Base-by-base conservation (phyloP, 2,329 filamentous ascomycete genomes). In the Xylaria sp. region DNA sequence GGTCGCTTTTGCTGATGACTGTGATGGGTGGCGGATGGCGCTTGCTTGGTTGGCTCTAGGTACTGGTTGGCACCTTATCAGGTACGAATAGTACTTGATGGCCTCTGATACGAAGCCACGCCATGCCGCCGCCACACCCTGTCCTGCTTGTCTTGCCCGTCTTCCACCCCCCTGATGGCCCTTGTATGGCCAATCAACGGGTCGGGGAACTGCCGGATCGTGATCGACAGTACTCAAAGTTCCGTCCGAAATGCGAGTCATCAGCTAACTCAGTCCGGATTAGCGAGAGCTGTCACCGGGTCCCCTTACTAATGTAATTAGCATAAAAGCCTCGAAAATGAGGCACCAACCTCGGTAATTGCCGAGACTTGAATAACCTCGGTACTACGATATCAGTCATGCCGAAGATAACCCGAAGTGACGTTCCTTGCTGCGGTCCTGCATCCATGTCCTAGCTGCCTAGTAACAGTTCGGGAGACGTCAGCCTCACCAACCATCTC, bases 361-460 rank as follows among this genome's bases (percentile, higher is more conserved):
- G 24, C 24, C 24, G 9, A 26, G 24, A 26, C 8, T 7, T 7
- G 8, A 7, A 48, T 24, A 26, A 43, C n/a, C n/a, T n/a, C n/a
- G n/a, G 24, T 54, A 19, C 9, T 17, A 9, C 21, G 21, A 50
- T 42, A 24, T 13, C 7, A n/a, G 18, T 24, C n/a, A 20, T 24
- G 39, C 54, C 54, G 48, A 19, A 6, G 22, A 52, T 60, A 43
- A 52, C 41, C 55, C 52, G 54, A 44, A 60, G 59, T 63, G 59
- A 64, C 59, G 62, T 63, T 49, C 39, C 53, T 57, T 44, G 21
- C 37, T n/a, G n/a, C n/a, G n/a, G n/a, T n/a, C n/a, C n/a, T n/a
- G n/a, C n/a, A n/a, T n/a, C n/a, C n/a, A n/a, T n/a, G n/a, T n/a
- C n/a, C n/a, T n/a, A n/a, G n/a, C n/a, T 19, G 8, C 13, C 39